phyloP scores from a whole-genome alignment of 148 eudicot species.

The Fallopia convolvulus region DNA sequence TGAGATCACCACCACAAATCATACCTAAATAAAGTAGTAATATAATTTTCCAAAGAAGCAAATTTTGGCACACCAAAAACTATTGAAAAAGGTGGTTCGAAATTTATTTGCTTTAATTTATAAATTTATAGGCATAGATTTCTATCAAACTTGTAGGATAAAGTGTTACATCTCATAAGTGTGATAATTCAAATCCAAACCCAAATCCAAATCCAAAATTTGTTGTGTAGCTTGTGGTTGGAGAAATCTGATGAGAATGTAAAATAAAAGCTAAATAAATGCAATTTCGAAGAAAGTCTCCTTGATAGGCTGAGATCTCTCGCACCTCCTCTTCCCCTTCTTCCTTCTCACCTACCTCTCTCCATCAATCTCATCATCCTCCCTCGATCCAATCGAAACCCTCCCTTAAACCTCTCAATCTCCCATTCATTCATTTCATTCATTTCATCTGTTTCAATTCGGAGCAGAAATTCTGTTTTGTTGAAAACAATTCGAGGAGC shows the following conservation, averaged over 20 bases:
- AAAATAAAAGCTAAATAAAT: not conserved
- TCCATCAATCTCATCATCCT: not conserved
- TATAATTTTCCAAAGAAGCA: not conserved
- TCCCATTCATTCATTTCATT: no score
- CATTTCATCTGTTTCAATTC: not conserved
- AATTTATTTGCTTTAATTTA: no score
- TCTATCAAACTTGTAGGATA: no score
- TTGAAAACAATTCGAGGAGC: not conserved
- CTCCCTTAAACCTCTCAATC: not conserved
- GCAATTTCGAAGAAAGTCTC: not conserved
- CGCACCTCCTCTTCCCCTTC: not conserved
- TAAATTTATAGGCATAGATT: no score
- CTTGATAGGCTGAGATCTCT: conserved; percentile 9
- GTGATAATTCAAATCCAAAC: no score
- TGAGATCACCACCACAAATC: not conserved
- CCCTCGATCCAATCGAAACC: conserved; percentile 12
- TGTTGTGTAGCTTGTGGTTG: not conserved
- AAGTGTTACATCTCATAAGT: not conserved
- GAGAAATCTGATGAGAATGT: not conserved
- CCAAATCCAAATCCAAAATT: not conserved
- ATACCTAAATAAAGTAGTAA: not conserved
- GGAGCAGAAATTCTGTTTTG: not conserved
- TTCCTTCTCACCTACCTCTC: conserved; percentile 3
- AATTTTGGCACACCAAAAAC: not conserved
- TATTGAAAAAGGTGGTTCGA: no score